These are phyloP conservation scores for Ganoderma sinense DNA, from an alignment of 1,284 basidiomycete genomes.

Conservation along the genomic window DNA sequence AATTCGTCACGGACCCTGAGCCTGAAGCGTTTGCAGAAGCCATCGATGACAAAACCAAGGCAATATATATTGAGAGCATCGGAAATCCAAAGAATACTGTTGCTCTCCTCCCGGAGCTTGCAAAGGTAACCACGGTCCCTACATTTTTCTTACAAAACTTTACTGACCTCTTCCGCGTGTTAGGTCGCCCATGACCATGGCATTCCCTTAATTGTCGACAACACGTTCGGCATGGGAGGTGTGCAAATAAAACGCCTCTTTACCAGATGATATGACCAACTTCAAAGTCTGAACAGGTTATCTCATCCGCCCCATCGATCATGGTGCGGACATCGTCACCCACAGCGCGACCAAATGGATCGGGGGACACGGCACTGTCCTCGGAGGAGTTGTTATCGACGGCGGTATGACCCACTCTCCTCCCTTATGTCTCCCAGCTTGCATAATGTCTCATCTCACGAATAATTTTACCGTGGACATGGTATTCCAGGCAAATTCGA, in stretches of 20 bases:
- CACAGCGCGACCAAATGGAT: conserved; percentile 95
- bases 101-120: conserved; percentile 74
- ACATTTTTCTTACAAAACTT: neutral
- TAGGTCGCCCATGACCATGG: conserved; percentile 71
- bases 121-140: conserved; percentile 53
- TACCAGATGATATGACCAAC: neutral
- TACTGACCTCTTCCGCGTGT: neutral
- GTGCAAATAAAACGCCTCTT: neutral
- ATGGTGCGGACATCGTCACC: conserved; percentile 85
- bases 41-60: conserved; percentile 82
- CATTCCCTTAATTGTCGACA: conserved; percentile 88
- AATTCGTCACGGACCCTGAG: conserved; percentile 73
- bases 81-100: conserved; percentile 88
- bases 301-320: conserved; percentile 75
- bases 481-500: conserved; percentile 77
- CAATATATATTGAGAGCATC: conserved; percentile 85
- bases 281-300: conserved; percentile 53
- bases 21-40: conserved; percentile 75
- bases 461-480: too few species aligned
- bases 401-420: conserved; percentile 51
- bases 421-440: neutral
- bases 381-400: conserved; percentile 86
- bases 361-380: conserved; percentile 88
- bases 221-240: conserved; percentile 90
- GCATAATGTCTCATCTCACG: neutral